phyloP scores from a whole-genome alignment of 176 grass and related monocot species.

The Guadua angustifolia region DNA sequence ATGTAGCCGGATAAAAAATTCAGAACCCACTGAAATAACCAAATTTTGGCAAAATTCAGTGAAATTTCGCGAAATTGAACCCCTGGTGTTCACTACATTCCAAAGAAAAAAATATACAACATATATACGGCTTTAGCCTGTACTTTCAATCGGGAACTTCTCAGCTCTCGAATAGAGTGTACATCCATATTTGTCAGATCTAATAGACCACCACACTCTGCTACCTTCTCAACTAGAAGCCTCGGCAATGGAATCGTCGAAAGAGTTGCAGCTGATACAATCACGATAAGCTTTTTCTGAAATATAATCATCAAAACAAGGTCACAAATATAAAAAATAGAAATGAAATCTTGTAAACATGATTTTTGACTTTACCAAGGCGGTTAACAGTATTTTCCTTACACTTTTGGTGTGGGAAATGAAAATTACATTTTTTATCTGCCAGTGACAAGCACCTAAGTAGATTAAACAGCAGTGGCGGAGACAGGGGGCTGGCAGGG shows the following conservation, averaged over 20 bases:
- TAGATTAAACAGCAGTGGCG: too few relatives aligned
- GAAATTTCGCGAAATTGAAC: too few relatives aligned
- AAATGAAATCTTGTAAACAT: conserved; percentile 2
- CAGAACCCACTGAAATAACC: too few relatives aligned
- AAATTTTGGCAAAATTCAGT: too few relatives aligned
- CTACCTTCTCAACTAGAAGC: conserved; percentile 78
- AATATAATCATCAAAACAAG: conserved; percentile 32
- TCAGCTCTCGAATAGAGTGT: conserved; percentile 33
- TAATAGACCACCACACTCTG: conserved; percentile 59
- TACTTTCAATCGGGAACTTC: conserved; percentile 43
- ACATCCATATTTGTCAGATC: conserved; percentile 69
- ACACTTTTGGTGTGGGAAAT: background rate
- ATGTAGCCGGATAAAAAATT: too few relatives aligned
- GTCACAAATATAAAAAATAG: background rate
- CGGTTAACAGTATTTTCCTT: background rate
- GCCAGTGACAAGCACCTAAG: background rate
- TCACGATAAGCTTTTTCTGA: conserved; percentile 95
- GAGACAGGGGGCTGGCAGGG: too few relatives aligned
- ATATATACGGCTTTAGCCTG: conserved; percentile 38
- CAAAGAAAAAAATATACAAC: conserved; percentile 47
- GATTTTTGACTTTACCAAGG: background rate
- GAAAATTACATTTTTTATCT: background rate
- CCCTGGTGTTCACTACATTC: conserved; percentile 20
- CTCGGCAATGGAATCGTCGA: conserved; percentile 74
- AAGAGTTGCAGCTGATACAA: conserved; percentile 74